Conservation (phyloP, 164 flowering plant species). For the grape (Vitis vinifera) region ASM3070453v1 NC_081818.1:3188501-3189000, state of each 20-base stretch:
- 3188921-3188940: neutral
- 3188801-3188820: neutral
- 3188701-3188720: neutral
- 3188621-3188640: neutral
- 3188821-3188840: neutral
- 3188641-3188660: constrained; percentile 8
- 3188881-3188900: too few relatives aligned
- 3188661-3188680: constrained; percentile 16
- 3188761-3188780: constrained; percentile 18
- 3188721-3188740: constrained; percentile 19
- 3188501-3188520: constrained; percentile 14
- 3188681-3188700: constrained; percentile 9
- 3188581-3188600: constrained; percentile 18
- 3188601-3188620: neutral
- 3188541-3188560: constrained; percentile 17
- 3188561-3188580: constrained; percentile 23
- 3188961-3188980: too few relatives aligned
- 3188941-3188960: too few relatives aligned
- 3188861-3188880: neutral
- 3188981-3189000: too few relatives aligned
- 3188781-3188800: constrained; percentile 10
- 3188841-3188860: constrained; percentile 7
- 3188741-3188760: constrained; percentile 36
- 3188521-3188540: constrained; percentile 12
- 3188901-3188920: neutral